Base-by-base conservation (phyloP, 768 basidiomycete species). In the Lactarius hatsudake region DNA sequence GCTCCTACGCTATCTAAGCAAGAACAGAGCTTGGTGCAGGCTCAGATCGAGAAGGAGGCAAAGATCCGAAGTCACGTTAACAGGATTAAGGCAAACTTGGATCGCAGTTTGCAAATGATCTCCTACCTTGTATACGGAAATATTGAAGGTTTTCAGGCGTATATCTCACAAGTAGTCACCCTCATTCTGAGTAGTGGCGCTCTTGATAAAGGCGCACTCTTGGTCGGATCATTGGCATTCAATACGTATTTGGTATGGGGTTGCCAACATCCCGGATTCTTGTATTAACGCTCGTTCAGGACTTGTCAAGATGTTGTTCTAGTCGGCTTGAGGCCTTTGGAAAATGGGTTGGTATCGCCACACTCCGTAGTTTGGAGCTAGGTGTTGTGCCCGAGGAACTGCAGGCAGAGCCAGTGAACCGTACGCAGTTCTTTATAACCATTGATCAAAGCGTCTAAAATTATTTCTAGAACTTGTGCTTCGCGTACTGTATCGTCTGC, bases 401-500 rank as follows among this genome's bases (percentile, higher is more conserved):
- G 67, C 82, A 83, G 45, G 84, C 83, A 0, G 96, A 98, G 74
- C 85, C 84, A 0, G 75, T 96, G 38, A 83, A 84, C 66, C 75
- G 88, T 89, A 71, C 69, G 84, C 76, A 20, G 57, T 40, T 20
- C 28, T 63, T 30, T 40, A 26, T 15, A 34, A 38, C 38, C 45
- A 36, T 48, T 34, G 8, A 34, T 23, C 9, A 28, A 15, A n/a
- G 3, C 58, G 51, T 7, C 34, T 62, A 40, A 66, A 26, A 38
- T 9, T 57, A 7, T 61, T 48, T n/a, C 28, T 65, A 95, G 95
- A 81, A 7, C 80, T 98, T 38, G 82, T 96, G 30, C 79, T 92
- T 56, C 91, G 97, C 32, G 87, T 98, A 1, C 80, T 99, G 2
- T 91, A 96, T 75, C 87, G 92, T 23, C 75, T 98, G 0, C 87